Evolutionary conservation across 176 grass and related monocot genomes (phyloP).

Genomic region (Raddia guianensis): DNA sequence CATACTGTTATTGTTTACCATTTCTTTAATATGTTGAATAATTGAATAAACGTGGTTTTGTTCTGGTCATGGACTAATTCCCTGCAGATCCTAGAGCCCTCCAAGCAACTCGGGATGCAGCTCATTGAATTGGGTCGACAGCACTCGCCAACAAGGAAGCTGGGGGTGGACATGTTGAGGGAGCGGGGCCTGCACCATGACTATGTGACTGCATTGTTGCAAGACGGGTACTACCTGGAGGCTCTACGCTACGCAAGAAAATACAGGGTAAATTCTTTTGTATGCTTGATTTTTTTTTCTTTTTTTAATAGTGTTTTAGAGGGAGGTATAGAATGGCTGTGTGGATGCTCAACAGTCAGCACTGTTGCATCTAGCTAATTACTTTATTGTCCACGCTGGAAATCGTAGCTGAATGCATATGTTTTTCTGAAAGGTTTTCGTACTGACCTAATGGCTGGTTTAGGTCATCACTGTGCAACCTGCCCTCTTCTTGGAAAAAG

Average conservation of each 20-base stretch:
- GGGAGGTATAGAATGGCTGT: too few relatives aligned
- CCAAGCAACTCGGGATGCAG: constrained; percentile 88
- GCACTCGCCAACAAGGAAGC: constrained; percentile 56
- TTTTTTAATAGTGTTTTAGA: neutral
- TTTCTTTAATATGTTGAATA: neutral
- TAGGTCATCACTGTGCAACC: constrained; percentile 93
- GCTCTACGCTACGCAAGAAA: constrained; percentile 85
- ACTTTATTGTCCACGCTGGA: neutral
- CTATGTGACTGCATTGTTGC: constrained; percentile 66
- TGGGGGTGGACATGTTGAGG: constrained; percentile 89
- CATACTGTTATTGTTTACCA: neutral
- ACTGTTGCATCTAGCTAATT: neutral
- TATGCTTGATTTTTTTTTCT: neutral
- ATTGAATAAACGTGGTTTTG: neutral
- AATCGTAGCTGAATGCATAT: neutral
- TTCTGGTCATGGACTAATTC: constrained; percentile 12
- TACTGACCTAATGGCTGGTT: constrained; percentile 15
- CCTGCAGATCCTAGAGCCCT: constrained; percentile 88
- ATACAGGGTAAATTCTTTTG: constrained; percentile 65
- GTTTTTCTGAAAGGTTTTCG: neutral
- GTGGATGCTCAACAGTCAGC: too few relatives aligned
- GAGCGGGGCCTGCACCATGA: constrained; percentile 81
- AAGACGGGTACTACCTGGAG: constrained; percentile 88
- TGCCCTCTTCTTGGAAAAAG: constrained; percentile 79
- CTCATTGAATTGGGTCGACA: constrained; percentile 71